Evolutionary conservation across 225 moss, liverwort and hornwort species (phyloP), one percentile per base, ranked within the genome.

Genomic region (Pleurozium schreberi): DNA sequence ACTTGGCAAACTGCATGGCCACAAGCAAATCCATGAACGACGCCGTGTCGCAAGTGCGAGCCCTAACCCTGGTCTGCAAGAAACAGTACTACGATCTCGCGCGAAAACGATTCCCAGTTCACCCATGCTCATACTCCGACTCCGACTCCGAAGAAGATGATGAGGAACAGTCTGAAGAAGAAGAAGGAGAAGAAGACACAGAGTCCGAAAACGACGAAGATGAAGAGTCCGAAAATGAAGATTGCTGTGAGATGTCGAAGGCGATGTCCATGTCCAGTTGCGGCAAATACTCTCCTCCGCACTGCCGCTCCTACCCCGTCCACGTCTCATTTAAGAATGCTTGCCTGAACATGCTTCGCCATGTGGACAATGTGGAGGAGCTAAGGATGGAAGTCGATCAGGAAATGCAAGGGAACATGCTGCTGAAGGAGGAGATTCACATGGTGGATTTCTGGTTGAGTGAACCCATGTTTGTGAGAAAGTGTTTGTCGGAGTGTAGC

Each of bases 321-420:
- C 86, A 93, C 53, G 88, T 93, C n/a, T 87, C 94, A 11, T 94
- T 94, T 50, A 93, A 94, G 57, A 73, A 63, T 64, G 93, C 85
- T 13, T 92, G 92, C 63, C 26, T 88, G 74, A 90, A 88, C 36
- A 95, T 94, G 88, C 89, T 96, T 7, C 64, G 52, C 67, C 88
- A 87, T 31, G 85, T 92, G 26, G 84, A 75, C 36, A 83, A 88
- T 12, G 90, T 98, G 60, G 95, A 98, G 89, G 87, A 85, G 75
- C 89, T 98, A 58, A 92, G 94, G 36, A 86, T 98, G 53, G 98
- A 98, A 85, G 94, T 98, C n/a, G 98, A 97, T 68, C 95, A 93
- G 82, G 98, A 94, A 74, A 96, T 98, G 96, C 98, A 98, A 83
- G 94, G 91, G 9, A 96, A 93, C 53, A 83, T 92, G 82, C 85